Conservation (phyloP, 1,284 basidiomycete species). For the Taiwanofungus camphoratus region DNA sequence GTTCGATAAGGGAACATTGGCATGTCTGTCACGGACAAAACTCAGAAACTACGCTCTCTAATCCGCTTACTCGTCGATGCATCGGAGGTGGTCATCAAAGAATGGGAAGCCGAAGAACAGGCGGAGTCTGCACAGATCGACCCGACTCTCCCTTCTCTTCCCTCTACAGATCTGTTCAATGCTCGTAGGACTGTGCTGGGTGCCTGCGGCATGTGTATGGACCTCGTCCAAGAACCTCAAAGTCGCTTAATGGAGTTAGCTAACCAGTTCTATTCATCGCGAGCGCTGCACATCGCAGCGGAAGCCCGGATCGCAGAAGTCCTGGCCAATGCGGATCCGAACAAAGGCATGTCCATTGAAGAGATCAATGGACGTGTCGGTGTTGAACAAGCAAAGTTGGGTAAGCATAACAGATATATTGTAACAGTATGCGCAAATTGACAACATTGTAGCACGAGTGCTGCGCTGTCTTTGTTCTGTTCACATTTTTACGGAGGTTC, state of each 20-base stretch:
- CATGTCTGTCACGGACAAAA: background rate
- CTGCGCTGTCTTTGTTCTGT: slow-evolving; percentile 7
- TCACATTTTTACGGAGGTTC: slow-evolving; percentile 8
- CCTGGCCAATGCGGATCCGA: slow-evolving; percentile 6
- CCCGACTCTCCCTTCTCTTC: background rate
- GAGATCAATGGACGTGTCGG: slow-evolving; percentile 4
- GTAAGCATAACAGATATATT: background rate
- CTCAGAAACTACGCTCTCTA: slow-evolving; percentile 5
- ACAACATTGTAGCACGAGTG: slow-evolving; percentile 5
- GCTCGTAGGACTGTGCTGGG: slow-evolving; percentile 9
- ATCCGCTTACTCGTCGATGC: slow-evolving; percentile 2
- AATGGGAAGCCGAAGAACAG: slow-evolving; percentile 3
- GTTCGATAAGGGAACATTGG: too few relatives aligned
- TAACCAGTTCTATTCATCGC: slow-evolving; percentile 4
- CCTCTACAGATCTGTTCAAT: slow-evolving; percentile 9
- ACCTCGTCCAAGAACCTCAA: slow-evolving; percentile 13
- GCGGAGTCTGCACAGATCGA: background rate
- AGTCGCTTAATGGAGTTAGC: slow-evolving; percentile 11
- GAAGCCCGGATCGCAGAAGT: slow-evolving; percentile 13
- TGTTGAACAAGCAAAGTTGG: slow-evolving; percentile 8
- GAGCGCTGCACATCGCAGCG: slow-evolving; percentile 11
- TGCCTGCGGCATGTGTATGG: slow-evolving; percentile 8
- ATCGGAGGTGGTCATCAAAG: too few relatives aligned
- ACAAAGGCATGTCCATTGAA: slow-evolving; percentile 6
- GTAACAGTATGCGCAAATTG: background rate